Conservation (phyloP, 805 yeast genomes). For the Wickerhamomyces strasburgensis region DNA sequence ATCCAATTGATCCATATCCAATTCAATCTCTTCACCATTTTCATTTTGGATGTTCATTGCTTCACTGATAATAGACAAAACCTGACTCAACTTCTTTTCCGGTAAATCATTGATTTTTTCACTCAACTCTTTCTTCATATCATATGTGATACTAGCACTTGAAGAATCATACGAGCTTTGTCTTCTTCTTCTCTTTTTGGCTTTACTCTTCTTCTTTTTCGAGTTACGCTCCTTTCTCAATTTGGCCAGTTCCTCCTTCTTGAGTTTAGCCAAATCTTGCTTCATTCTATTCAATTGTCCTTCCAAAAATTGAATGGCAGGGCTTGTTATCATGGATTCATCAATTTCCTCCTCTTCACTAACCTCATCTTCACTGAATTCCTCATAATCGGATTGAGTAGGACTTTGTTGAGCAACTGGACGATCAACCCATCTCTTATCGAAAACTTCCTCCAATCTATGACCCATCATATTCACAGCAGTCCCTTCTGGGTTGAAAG, state of each 20-base stretch:
- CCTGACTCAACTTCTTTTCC: slow-evolving; percentile 78
- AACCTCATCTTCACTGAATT: slow-evolving; percentile 26
- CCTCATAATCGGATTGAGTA: slow-evolving; percentile 23
- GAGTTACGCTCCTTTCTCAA: slow-evolving; percentile 53
- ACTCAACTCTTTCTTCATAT: slow-evolving; percentile 91
- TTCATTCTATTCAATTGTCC: slow-evolving; percentile 83
- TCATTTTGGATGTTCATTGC: slow-evolving; percentile 51
- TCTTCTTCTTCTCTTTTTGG: slow-evolving; percentile 29
- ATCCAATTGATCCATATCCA: slow-evolving; percentile 91
- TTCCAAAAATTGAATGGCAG: slow-evolving; percentile 86
- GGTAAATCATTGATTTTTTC: slow-evolving; percentile 76
- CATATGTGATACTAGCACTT: slow-evolving; percentile 60
- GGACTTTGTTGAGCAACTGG: slow-evolving; percentile 55
- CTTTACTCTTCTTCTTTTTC: slow-evolving; percentile 39
- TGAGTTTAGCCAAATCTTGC: slow-evolving; percentile 75
- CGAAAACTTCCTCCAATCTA: slow-evolving; percentile 78
- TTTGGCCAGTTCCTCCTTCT: slow-evolving; percentile 68
- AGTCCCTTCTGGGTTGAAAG: slow-evolving; percentile 94
- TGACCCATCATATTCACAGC: slow-evolving; percentile 96
- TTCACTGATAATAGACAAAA: slow-evolving; percentile 79
- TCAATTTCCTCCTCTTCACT: slow-evolving; percentile 48
- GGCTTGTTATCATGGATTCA: slow-evolving; percentile 67
- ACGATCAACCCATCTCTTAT: slow-evolving; percentile 81
- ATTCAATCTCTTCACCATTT: slow-evolving; percentile 88
- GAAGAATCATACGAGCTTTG: slow-evolving; percentile 20